Percentiles rank a stretch among this genome's conserved stretches.
Conservation (phyloP, 1,284 basidiomycete genomes). For the Ustilago sp. region DNA sequence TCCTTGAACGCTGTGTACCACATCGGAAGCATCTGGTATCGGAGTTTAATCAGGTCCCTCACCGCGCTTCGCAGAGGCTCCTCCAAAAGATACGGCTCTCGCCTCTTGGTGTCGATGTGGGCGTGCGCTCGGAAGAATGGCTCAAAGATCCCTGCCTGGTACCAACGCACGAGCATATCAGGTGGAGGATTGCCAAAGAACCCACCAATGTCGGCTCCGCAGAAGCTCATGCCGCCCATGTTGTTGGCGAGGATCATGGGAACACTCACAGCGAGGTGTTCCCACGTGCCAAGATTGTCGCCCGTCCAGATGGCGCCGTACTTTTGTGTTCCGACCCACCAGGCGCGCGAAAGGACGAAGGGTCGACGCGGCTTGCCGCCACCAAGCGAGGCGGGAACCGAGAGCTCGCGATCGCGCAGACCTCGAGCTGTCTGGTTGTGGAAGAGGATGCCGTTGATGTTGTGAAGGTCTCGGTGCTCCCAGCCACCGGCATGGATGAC, state of each 20-base stretch:
- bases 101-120: conserved; percentile 96
- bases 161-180: conserved; percentile 97
- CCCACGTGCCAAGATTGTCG: conserved; percentile 97
- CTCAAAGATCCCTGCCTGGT: conserved; percentile 91
- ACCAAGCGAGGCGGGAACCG: conserved; percentile 76
- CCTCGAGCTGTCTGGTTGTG: conserved; percentile 86
- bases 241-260: conserved; percentile 93
- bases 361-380: conserved; percentile 72
- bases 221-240: conserved; percentile 93
- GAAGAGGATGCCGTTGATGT: conserved; percentile 77
- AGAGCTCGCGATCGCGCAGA: conserved; percentile 77
- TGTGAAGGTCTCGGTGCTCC: conserved; percentile 97
- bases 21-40: conserved; percentile 88
- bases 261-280: conserved; percentile 91
- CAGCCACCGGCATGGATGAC: conserved; percentile 90
- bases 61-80: conserved; percentile 87
- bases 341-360: conserved; percentile 93
- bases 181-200: conserved; percentile 97
- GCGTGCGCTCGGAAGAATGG: conserved; percentile 99
- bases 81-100: conserved; percentile 92
- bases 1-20: conserved; percentile 93
- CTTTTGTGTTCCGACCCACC: conserved; percentile 94
- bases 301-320: conserved; percentile 99
- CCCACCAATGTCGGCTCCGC: conserved; percentile 94
- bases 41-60: conserved; percentile 81